Percentiles rank a stretch among this genome's conserved stretches.
Conservation (phyloP, 2,329 filamentous ascomycete genomes). For the Boeremia exigua region DNA sequence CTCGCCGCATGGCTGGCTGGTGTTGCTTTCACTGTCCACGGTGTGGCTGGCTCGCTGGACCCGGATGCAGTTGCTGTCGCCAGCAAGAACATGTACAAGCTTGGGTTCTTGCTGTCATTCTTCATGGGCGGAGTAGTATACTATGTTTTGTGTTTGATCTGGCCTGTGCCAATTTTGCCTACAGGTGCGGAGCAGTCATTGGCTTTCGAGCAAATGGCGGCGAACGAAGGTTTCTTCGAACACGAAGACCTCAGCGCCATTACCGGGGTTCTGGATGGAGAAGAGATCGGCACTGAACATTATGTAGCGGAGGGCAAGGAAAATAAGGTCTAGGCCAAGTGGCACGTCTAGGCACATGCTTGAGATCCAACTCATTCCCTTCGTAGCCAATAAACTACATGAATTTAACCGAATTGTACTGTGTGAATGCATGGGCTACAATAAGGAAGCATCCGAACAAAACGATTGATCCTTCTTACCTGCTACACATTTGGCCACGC, state of each 20-base stretch:
- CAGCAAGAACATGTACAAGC: constrained; percentile 30
- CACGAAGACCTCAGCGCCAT: constrained; percentile 22
- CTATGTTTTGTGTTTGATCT: constrained; percentile 21
- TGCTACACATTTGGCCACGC: no score
- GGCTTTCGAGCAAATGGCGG: constrained; percentile 23
- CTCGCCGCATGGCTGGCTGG: constrained; percentile 24
- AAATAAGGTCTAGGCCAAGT: constrained; percentile 6
- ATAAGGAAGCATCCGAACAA: no score
- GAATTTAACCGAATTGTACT: no score
- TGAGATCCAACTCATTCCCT: background rate
- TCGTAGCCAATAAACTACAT: background rate
- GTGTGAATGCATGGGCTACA: no score
- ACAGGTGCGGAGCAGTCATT: constrained; percentile 12
- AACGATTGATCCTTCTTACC: no score
- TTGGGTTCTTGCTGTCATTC: constrained; percentile 22
- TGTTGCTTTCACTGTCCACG: constrained; percentile 28
- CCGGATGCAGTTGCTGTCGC: constrained; percentile 19
- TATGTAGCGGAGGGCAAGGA: constrained; percentile 19
- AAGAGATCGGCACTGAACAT: constrained; percentile 18
- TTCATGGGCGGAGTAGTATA: constrained; percentile 25
- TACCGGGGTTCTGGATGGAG: constrained; percentile 22
- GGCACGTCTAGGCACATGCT: background rate
- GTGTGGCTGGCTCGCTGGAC: constrained; percentile 24
- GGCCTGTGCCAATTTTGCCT: constrained; percentile 22
- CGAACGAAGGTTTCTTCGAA: constrained; percentile 26